These are phyloP conservation scores for Amylostereum chailletii DNA, from an alignment of 1,284 basidiomycete genomes.

Conservation along the genomic window DNA sequence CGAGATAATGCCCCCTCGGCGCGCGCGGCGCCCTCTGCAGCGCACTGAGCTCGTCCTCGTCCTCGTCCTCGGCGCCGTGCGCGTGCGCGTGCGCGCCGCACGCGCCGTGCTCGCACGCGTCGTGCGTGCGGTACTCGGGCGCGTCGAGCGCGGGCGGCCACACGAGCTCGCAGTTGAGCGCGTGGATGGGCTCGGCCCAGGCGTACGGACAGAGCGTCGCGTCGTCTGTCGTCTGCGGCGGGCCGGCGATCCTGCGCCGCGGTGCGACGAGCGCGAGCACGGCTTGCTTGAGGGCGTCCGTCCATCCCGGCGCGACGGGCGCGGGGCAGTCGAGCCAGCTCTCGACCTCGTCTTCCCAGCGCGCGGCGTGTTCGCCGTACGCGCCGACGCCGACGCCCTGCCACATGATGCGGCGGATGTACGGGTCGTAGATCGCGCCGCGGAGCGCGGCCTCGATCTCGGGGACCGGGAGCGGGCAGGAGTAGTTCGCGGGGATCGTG, in stretches of 20 bases:
- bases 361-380: constrained; percentile 16
- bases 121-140: constrained; percentile 24
- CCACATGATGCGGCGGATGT: constrained; percentile 78
- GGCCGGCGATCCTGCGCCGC: not conserved
- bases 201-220: constrained; percentile 68
- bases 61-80: constrained; percentile 4
- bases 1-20: constrained; percentile 34
- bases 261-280: constrained; percentile 7
- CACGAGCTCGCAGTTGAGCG: constrained; percentile 70
- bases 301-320: constrained; percentile 1
- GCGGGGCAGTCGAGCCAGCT: constrained; percentile 64
- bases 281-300: constrained; percentile 5
- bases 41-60: constrained; percentile 5
- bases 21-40: not conserved
- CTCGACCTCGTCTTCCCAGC: constrained; percentile 51
- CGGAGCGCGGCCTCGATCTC: constrained; percentile 69
- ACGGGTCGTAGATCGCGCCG: constrained; percentile 82
- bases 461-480: constrained; percentile 50
- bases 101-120: constrained; percentile 2
- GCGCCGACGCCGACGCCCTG: constrained; percentile 57
- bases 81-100: constrained; percentile 5
- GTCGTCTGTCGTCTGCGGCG: constrained; percentile 41
- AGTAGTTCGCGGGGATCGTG: constrained; percentile 68
- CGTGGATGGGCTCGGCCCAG: constrained; percentile 65
- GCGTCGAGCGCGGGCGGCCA: constrained; percentile 67